Evolutionary conservation across 305 asterid species (phyloP).

Genomic region (Ajuga reptans): DNA sequence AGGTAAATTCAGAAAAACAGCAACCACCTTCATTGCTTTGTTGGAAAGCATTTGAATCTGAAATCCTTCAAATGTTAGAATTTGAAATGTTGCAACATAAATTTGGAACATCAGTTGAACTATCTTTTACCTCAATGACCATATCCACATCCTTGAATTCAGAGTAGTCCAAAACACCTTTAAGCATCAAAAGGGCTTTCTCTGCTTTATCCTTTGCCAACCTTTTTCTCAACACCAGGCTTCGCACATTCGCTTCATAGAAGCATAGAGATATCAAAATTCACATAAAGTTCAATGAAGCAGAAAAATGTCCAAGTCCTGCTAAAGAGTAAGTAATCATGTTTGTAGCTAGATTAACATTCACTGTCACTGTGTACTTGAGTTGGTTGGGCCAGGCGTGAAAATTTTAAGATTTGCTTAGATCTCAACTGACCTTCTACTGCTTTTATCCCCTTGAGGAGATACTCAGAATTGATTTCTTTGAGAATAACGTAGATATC

Average conservation of each 20-base stretch:
- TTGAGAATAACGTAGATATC: slow-evolving; percentile 60
- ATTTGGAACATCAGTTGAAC: slow-evolving; percentile 17
- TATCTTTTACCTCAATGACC: slow-evolving; percentile 73
- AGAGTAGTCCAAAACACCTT: slow-evolving; percentile 74
- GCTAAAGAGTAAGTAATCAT: background rate
- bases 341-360: background rate
- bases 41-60: slow-evolving; percentile 5
- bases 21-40: background rate
- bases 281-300: slow-evolving; percentile 11
- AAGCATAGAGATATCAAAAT: slow-evolving; percentile 18
- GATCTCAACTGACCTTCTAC: slow-evolving; percentile 55
- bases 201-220: slow-evolving; percentile 62
- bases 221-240: slow-evolving; percentile 65
- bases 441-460: slow-evolving; percentile 66
- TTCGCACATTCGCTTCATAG: slow-evolving; percentile 53
- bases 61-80: slow-evolving; percentile 10
- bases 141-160: slow-evolving; percentile 82
- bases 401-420: background rate
- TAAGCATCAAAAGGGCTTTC: slow-evolving; percentile 61
- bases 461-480: slow-evolving; percentile 77
- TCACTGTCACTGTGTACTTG: background rate
- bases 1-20: background rate
- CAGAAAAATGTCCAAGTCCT: slow-evolving; percentile 16
- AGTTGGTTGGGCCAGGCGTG: slow-evolving; percentile 12
- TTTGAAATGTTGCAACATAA: slow-evolving; percentile 1